Percentiles rank a stretch among this genome's conserved stretches.
Evolutionary conservation across 2,329 filamentous ascomycete species (phyloP).

Genomic region (Eurotiales sp.): DNA sequence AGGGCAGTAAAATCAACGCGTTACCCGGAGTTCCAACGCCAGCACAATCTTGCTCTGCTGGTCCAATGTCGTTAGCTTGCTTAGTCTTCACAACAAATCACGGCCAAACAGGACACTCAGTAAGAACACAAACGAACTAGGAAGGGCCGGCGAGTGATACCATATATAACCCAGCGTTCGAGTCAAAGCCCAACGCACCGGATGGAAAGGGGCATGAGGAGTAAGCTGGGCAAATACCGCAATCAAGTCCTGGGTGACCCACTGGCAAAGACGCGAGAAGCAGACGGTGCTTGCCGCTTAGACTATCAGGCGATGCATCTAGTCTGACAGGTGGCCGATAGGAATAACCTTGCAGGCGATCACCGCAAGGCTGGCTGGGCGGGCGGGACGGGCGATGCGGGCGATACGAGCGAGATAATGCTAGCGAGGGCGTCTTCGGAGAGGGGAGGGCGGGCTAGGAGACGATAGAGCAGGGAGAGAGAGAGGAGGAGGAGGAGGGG

Average conservation of each 20-base stretch:
- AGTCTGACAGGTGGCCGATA: neutral
- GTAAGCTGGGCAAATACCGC: conserved; percentile 1
- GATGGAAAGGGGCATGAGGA: conserved; percentile 3
- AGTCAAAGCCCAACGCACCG: neutral
- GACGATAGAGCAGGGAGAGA: neutral
- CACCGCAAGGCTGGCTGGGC: conserved; percentile 5
- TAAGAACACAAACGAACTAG: neutral
- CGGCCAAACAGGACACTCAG: neutral
- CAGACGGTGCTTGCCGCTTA: neutral
- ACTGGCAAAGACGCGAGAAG: neutral
- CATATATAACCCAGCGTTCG: neutral
- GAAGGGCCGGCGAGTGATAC: neutral
- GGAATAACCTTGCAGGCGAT: conserved; percentile 14
- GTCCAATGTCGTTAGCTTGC: neutral
- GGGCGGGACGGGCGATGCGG: neutral
- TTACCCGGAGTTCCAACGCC: neutral
- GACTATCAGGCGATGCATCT: conserved; percentile 2
- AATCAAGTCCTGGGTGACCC: conserved; percentile 7
- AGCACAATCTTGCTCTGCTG: neutral
- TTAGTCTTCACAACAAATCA: neutral
- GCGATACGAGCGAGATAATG: neutral
- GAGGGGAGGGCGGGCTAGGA: neutral
- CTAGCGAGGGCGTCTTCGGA: too few relatives aligned
- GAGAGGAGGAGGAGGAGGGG: neutral
- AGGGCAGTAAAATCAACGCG: too few relatives aligned